Percentiles rank a stretch among this genome's conserved stretches.
Conservation (phyloP, 2,329 filamentous ascomycete genomes). For the Cladosporium austrohemisphaericum region DNA sequence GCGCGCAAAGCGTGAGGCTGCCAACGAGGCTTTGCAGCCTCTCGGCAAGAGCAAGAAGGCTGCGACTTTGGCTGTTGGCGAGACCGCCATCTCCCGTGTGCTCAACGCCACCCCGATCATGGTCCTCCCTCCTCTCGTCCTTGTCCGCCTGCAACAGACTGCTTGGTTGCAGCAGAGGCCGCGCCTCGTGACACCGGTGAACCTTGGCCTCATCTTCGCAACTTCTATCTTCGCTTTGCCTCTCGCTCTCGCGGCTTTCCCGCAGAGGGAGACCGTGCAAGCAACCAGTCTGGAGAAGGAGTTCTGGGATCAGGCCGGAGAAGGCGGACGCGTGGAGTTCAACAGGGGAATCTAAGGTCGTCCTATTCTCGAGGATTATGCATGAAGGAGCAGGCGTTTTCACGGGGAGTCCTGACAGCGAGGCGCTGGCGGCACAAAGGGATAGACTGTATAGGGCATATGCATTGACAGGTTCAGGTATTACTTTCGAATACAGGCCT, state of each 20-base stretch:
- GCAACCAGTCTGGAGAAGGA: slow-evolving; percentile 76
- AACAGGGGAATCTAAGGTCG: slow-evolving; percentile 84
- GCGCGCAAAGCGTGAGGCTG: slow-evolving; percentile 51
- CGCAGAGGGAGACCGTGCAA: slow-evolving; percentile 78
- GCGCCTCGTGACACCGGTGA: slow-evolving; percentile 73
- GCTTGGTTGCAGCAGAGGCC: slow-evolving; percentile 78
- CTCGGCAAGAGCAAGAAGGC: slow-evolving; percentile 86
- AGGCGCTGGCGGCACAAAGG: no score
- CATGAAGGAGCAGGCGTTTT: no score
- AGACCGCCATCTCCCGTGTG: slow-evolving; percentile 87
- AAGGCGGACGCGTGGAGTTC: slow-evolving; percentile 84
- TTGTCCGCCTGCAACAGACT: slow-evolving; percentile 79
- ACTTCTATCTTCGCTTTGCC: slow-evolving; percentile 88
- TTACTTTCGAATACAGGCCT: no score
- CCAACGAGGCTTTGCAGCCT: slow-evolving; percentile 40
- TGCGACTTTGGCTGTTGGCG: slow-evolving; percentile 81
- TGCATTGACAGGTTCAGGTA: no score
- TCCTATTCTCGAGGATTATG: no score
- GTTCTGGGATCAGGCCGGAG: slow-evolving; percentile 77
- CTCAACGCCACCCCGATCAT: slow-evolving; percentile 96
- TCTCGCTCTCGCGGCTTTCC: slow-evolving; percentile 85
- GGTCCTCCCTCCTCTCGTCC: slow-evolving; percentile 83
- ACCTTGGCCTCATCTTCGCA: slow-evolving; percentile 78
- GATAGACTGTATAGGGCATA: no score
- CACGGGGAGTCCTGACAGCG: no score